These are phyloP conservation scores for Apiospora saccharicola DNA, from an alignment of 2,329 filamentous ascomycete genomes.

Conservation along the genomic window DNA sequence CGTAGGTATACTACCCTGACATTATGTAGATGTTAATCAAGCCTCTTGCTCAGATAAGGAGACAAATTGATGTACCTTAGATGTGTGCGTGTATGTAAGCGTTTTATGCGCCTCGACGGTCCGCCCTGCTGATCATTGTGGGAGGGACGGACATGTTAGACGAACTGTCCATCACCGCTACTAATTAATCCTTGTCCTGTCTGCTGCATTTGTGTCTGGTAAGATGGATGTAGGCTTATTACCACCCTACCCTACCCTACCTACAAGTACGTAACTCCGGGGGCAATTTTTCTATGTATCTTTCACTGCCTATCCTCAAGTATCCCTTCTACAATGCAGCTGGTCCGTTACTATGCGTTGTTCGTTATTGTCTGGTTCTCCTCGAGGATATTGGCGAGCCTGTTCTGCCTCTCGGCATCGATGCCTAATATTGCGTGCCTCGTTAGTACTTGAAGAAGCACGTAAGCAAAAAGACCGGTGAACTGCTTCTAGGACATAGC, in stretches of 20 bases:
- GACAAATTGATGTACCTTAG: not conserved
- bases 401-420: not conserved
- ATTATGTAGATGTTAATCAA: not conserved
- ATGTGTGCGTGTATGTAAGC: not conserved
- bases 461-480: not conserved
- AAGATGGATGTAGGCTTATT: conserved; percentile 13
- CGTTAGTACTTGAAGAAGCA: not conserved
- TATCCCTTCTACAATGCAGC: not conserved
- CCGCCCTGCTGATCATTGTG: conserved; percentile 15
- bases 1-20: not conserved
- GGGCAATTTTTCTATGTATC: not conserved
- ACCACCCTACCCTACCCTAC: not conserved
- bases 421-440: conserved; percentile 15
- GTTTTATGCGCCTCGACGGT: conserved; percentile 18
- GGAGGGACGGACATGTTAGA: not conserved
- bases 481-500: conserved; percentile 2
- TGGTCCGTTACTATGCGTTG: not conserved
- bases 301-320: not conserved
- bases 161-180: conserved; percentile 1
- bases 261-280: no score
- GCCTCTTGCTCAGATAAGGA: not conserved
- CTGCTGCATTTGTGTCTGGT: conserved; percentile 11
- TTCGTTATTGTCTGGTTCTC: not conserved
- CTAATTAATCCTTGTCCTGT: not conserved
- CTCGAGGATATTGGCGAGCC: not conserved